Evolutionary conservation across 257 asterid genomes (phyloP).

Genomic region (Primulina eburnea): DNA sequence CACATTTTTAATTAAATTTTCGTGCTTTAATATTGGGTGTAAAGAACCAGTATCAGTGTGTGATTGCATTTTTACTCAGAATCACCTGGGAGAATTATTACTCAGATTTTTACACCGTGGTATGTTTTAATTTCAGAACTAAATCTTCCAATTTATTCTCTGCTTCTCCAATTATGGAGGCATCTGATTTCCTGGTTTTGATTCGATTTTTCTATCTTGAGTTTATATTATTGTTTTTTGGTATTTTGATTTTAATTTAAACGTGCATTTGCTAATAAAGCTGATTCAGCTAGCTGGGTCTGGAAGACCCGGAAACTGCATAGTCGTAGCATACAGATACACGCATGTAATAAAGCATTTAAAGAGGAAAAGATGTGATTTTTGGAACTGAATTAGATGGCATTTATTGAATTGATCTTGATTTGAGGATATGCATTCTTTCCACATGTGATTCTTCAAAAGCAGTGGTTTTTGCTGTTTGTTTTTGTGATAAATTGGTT

Average conservation of each 20-base stretch:
- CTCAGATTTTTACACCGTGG: slow-evolving; percentile 30
- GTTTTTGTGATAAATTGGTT: slow-evolving; percentile 8
- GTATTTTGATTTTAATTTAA: slow-evolving; percentile 17
- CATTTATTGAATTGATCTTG: slow-evolving; percentile 39
- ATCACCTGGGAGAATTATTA: slow-evolving; percentile 35
- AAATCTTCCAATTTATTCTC: slow-evolving; percentile 36
- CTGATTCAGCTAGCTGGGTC: slow-evolving; percentile 22
- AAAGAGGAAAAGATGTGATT: slow-evolving; percentile 18
- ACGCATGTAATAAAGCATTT: slow-evolving; percentile 1
- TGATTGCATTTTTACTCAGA: slow-evolving; percentile 40
- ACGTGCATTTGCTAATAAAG: slow-evolving; percentile 27
- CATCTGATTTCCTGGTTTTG: slow-evolving; percentile 19
- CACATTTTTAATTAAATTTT: slow-evolving; percentile 21
- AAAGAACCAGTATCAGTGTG: slow-evolving; percentile 34
- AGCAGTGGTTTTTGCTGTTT: slow-evolving; percentile 18
- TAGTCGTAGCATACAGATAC: neutral
- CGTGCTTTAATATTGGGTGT: slow-evolving; percentile 30
- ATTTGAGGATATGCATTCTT: slow-evolving; percentile 29
- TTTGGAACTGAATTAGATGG: slow-evolving; percentile 29
- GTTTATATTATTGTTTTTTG: slow-evolving; percentile 5
- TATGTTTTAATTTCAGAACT: slow-evolving; percentile 41
- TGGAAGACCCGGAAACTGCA: slow-evolving; percentile 27
- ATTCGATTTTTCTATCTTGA: slow-evolving; percentile 22
- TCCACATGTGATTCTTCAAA: slow-evolving; percentile 24
- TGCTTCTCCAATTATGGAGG: slow-evolving; percentile 32